phyloP scores from a whole-genome alignment of 2,329 filamentous ascomycete species.

The Fonsecaea monophora region DNA sequence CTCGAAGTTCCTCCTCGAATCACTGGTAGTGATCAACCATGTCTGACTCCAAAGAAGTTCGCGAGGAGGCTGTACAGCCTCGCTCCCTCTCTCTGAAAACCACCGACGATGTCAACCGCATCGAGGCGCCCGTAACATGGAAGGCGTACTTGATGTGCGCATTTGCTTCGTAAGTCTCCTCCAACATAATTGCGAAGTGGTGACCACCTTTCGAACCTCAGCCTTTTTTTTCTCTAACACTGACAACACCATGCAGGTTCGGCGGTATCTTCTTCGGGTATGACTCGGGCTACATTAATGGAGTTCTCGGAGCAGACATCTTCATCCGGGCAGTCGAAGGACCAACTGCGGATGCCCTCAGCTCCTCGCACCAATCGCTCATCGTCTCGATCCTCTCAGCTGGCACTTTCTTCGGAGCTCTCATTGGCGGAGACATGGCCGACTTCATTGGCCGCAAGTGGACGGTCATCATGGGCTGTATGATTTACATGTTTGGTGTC shows the following conservation, averaged over 20 bases:
- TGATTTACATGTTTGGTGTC: conserved; percentile 72
- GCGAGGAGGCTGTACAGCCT: conserved; percentile 2
- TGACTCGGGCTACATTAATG: conserved; percentile 63
- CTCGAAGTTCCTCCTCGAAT: neutral
- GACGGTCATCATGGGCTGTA: conserved; percentile 73
- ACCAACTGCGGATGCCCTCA: conserved; percentile 45
- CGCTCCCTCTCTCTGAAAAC: conserved; percentile 26
- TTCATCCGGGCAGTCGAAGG: conserved; percentile 54
- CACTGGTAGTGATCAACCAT: neutral
- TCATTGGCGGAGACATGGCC: conserved; percentile 78
- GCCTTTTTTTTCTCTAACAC: neutral
- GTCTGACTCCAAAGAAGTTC: conserved; percentile 9
- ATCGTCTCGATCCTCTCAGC: conserved; percentile 79
- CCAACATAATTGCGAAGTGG: neutral
- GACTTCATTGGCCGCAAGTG: conserved; percentile 76
- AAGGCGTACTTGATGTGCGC: conserved; percentile 68
- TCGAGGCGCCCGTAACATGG: conserved; percentile 65
- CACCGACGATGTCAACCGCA: conserved; percentile 56
- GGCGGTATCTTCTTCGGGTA: conserved; percentile 58
- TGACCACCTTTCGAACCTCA: neutral
- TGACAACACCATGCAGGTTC: conserved; percentile 10
- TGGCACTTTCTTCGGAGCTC: conserved; percentile 78
- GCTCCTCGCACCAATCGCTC: conserved; percentile 61
- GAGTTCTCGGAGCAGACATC: conserved; percentile 59
- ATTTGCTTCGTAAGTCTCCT: conserved; percentile 55